phyloP scores from a whole-genome alignment of 1,139 yeast genomes.

The Debaryomyces psychrophilus region DNA sequence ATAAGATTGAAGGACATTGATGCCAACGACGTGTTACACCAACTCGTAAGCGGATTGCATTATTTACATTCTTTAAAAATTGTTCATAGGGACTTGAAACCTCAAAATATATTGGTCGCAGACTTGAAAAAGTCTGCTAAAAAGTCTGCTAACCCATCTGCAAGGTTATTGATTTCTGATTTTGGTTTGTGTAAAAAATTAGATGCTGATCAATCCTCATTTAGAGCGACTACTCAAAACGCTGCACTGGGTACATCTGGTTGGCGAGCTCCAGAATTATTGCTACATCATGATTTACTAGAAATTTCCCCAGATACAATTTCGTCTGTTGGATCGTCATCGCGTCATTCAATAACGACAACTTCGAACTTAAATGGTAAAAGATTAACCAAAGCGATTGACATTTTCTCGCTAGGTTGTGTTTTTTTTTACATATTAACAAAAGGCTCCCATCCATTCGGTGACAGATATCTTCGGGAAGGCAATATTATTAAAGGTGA shows the following conservation, averaged over 20 bases:
- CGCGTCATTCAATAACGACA: constrained; percentile 13
- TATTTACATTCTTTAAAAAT: constrained; percentile 89
- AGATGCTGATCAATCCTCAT: constrained; percentile 91
- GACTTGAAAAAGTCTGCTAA: constrained; percentile 42
- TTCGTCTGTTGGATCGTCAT: constrained; percentile 34
- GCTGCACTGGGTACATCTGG: constrained; percentile 95
- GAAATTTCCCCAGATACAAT: constrained; percentile 48
- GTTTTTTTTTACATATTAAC: constrained; percentile 86
- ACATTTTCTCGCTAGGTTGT: constrained; percentile 92
- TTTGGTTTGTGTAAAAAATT: constrained; percentile 93
- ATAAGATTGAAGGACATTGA: constrained; percentile 25
- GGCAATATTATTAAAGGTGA: constrained; percentile 81
- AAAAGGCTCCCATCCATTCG: constrained; percentile 92
- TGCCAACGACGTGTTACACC: constrained; percentile 61
- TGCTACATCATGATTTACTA: constrained; percentile 48
- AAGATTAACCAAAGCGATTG: constrained; percentile 87
- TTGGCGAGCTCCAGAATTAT: constrained; percentile 96
- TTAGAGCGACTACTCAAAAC: constrained; percentile 87
- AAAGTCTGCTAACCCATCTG: constrained; percentile 16
- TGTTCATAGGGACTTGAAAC: constrained; percentile 94
- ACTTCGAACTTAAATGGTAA: constrained; percentile 35
- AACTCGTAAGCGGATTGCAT: constrained; percentile 81
- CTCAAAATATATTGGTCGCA: constrained; percentile 91
- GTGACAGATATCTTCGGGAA: constrained; percentile 84
- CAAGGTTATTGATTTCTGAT: constrained; percentile 84